Evolutionary conservation across 805 yeast species (phyloP), one percentile per base, ranked within the genome.

Genomic region (Hanseniaspora nectarophila): DNA sequence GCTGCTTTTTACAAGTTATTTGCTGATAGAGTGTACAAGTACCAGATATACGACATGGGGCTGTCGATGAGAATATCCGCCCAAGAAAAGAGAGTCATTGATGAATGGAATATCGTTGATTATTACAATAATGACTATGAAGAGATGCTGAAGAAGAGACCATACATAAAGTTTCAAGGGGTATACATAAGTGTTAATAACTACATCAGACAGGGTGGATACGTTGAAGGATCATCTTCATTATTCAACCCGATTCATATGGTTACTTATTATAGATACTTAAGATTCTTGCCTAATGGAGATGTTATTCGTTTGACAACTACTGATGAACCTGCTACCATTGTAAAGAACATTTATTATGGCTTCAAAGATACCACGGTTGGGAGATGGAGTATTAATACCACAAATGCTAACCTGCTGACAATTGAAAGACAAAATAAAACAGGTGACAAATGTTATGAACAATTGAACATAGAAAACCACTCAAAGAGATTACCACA

Each of bases 231-330:
- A 43, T 76, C 85, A 0, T 70, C 72, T 29, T 73, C 84, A 5
- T 79, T 92, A 82, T 66, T 73, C 42, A 78, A 78, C 55, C 96
- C 96, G 1, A 77, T 85, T 20, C 78, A 85, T 58, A 78, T 87
- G 63, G 84, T 90, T 38, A 85, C 96, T 0, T 90, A 90, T 62
- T 90, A 86, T 63, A 70, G 98, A 56, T 92, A 88, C 64, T 66
- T 82, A 33, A 71, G 97, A 56, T 88, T 90, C 61, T 84, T 74
- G 62, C 81, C 81, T 0, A 83, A 84, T 60, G 97, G 97, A 0
- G 69, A 75, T 1, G 82, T 86, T 55, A 67, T 85, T 40, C 77
- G 83, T 61, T 72, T 85, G 28, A 72, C 86, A 26, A 77, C 94
- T 0, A 75, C 82, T 3, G 72, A 78, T 51, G 90, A 85, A 59